These are phyloP conservation scores for Amanita fuliginea DNA, from an alignment of 768 basidiomycete species.

Conservation along the genomic window DNA sequence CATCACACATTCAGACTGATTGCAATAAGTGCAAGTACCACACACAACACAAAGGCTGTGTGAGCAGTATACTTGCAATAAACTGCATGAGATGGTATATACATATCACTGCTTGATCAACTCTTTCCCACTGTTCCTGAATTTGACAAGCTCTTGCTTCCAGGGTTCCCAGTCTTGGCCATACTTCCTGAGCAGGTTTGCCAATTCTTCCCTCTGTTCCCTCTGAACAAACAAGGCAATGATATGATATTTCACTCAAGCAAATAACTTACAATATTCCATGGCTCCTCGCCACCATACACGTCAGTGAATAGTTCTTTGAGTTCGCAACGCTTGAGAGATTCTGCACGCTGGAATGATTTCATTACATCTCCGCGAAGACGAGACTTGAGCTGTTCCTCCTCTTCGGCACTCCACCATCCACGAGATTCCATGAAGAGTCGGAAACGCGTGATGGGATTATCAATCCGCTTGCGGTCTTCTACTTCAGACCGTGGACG, in stretches of 20 bases:
- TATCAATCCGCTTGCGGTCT: slow-evolving; percentile 83
- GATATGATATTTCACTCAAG: not conserved
- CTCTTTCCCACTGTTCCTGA: slow-evolving; percentile 62
- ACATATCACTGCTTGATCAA: slow-evolving; percentile 17
- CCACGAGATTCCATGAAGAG: slow-evolving; percentile 70
- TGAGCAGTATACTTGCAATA: no score
- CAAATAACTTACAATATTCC: slow-evolving; percentile 59
- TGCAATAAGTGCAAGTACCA: no score
- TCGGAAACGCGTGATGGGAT: slow-evolving; percentile 80
- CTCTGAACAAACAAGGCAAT: slow-evolving; percentile 29
- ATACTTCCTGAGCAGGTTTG: slow-evolving; percentile 69
- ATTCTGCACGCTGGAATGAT: slow-evolving; percentile 72
- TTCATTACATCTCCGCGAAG: slow-evolving; percentile 67
- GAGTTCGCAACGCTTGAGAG: slow-evolving; percentile 55
- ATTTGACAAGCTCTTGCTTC: slow-evolving; percentile 67
- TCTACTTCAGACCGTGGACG: slow-evolving; percentile 84
- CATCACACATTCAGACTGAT: no score
- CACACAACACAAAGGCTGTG: no score
- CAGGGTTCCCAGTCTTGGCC: slow-evolving; percentile 83
- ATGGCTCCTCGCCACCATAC: slow-evolving; percentile 76
- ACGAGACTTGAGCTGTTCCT: slow-evolving; percentile 56
- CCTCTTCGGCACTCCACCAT: slow-evolving; percentile 77
- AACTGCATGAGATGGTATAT: not conserved
- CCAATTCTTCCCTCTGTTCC: slow-evolving; percentile 78
- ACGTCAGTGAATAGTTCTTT: slow-evolving; percentile 79